These are phyloP conservation scores for Patellaria atrata DNA, from an alignment of 495 filamentous ascomycete species.

Conservation along the genomic window DNA sequence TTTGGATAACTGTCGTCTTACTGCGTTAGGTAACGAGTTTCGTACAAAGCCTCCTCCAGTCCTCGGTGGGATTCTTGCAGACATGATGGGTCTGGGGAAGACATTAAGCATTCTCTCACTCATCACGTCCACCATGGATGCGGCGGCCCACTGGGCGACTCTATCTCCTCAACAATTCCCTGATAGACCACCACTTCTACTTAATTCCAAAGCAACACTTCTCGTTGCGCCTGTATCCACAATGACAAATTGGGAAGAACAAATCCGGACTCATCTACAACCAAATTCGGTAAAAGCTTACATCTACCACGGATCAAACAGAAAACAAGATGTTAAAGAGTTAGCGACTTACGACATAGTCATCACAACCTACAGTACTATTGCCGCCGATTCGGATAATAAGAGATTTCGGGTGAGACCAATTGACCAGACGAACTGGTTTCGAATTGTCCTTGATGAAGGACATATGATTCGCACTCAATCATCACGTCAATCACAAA, in stretches of 20 bases:
- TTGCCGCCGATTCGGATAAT: conserved; percentile 62
- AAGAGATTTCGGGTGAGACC: conserved; percentile 44
- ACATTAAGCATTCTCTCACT: conserved; percentile 80
- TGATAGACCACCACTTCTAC: conserved; percentile 28
- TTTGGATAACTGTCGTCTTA: too few relatives aligned
- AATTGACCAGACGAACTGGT: conserved; percentile 69
- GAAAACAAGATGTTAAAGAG: conserved; percentile 49
- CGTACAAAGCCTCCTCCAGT: conserved; percentile 51
- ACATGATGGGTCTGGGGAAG: conserved; percentile 97
- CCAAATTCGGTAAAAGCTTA: conserved; percentile 47
- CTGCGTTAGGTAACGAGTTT: too few relatives aligned
- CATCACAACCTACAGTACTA: conserved; percentile 79
- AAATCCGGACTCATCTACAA: conserved; percentile 68
- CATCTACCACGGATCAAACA: conserved; percentile 70
- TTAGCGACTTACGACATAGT: conserved; percentile 67
- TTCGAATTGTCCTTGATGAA: conserved; percentile 90
- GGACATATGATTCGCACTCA: conserved; percentile 88
- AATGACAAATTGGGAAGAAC: conserved; percentile 81
- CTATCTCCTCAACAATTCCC: conserved; percentile 29
- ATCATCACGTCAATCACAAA: conserved; percentile 61
- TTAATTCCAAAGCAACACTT: conserved; percentile 68
- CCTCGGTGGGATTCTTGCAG: conserved; percentile 80
- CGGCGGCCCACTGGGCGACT: conserved; percentile 43
- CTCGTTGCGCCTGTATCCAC: conserved; percentile 82
- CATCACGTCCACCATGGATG: conserved; percentile 40